phyloP scores from a whole-genome alignment of 2,329 filamentous ascomycete genomes.

The Sporothrix curviconia region DNA sequence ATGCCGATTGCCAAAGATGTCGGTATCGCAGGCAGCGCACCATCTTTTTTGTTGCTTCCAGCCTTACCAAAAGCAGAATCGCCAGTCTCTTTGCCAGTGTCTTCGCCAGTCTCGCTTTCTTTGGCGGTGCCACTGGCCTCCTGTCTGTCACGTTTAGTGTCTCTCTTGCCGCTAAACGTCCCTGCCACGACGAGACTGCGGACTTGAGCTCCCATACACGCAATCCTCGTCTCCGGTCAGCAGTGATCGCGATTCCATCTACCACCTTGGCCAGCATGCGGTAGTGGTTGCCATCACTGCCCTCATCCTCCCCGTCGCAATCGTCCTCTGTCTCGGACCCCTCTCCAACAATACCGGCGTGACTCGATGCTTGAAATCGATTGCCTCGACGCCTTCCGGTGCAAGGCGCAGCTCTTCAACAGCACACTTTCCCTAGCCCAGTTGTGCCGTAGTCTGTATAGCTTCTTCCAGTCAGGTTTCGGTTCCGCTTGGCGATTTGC shows the following conservation, averaged over 20 bases:
- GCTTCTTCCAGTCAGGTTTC: conserved; percentile 73
- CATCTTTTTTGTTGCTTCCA: conserved; percentile 10
- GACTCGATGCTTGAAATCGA: too few relatives aligned
- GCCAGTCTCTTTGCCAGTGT: background rate
- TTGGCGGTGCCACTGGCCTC: background rate
- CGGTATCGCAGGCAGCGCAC: conserved; percentile 32
- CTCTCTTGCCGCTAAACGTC: conserved; percentile 23
- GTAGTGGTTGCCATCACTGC: background rate
- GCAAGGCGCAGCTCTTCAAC: conserved; percentile 63
- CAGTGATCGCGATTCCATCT: conserved; percentile 71
- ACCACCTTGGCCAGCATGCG: conserved; percentile 72
- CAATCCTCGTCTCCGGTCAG: conserved; percentile 61
- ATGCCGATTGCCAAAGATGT: conserved; percentile 61
- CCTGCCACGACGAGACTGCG: conserved; percentile 51
- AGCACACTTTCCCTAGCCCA: conserved; percentile 80
- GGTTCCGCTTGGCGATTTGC: background rate
- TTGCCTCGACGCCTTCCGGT: background rate
- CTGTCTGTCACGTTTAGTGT: background rate
- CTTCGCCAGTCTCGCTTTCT: too few relatives aligned
- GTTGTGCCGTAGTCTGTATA: conserved; percentile 84
- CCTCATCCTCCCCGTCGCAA: conserved; percentile 19
- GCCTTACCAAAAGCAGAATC: conserved; percentile 17
- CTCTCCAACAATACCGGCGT: too few relatives aligned
- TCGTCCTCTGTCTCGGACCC: too few relatives aligned
- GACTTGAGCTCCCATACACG: conserved; percentile 71